A percentile compares a stretch with the other conserved stretches of the same genome.
Conservation (phyloP, 768 basidiomycete species). For the Obba rivulosa region DNA sequence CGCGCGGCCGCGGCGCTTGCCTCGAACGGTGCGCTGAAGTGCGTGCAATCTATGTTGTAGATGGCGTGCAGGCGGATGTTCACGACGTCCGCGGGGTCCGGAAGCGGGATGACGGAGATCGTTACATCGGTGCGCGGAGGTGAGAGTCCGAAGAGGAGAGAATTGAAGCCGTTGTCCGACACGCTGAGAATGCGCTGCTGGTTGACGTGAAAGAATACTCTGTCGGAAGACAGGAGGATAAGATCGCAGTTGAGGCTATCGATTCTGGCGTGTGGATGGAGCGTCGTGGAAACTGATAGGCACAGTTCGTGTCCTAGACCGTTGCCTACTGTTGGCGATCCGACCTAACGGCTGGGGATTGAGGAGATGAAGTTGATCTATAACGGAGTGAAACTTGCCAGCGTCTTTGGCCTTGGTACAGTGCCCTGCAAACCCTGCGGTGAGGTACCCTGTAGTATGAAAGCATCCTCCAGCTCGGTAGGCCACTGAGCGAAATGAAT, state of each 20-base stretch:
- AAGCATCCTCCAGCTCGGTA: too few species aligned
- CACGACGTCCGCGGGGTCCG: constrained; percentile 25
- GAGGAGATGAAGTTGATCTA: too few species aligned
- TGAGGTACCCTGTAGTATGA: too few species aligned
- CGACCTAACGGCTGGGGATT: too few species aligned
- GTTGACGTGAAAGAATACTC: constrained; percentile 29
- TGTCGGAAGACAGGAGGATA: constrained; percentile 24
- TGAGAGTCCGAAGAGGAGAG: constrained; percentile 10
- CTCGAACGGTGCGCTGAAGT: constrained; percentile 23
- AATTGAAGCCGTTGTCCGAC: constrained; percentile 23
- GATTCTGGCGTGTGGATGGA: constrained; percentile 13
- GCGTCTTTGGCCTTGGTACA: too few species aligned
- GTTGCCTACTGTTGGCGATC: too few species aligned
- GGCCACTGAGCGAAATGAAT: too few species aligned
- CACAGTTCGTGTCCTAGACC: too few species aligned
- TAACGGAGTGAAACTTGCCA: too few species aligned
- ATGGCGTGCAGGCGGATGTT: constrained; percentile 31
- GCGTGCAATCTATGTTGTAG: constrained; percentile 23
- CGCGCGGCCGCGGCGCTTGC: constrained; percentile 20
- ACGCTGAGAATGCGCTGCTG: constrained; percentile 12
- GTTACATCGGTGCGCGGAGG: not conserved
- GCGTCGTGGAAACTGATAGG: constrained; percentile 17
- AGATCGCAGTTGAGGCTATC: constrained; percentile 18
- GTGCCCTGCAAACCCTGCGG: too few species aligned
- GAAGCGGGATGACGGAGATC: constrained; percentile 18